Evolutionary conservation across 306 rosid species (phyloP), one percentile per base, ranked within the genome.

Genomic region (Lathyrus tuberosus): DNA sequence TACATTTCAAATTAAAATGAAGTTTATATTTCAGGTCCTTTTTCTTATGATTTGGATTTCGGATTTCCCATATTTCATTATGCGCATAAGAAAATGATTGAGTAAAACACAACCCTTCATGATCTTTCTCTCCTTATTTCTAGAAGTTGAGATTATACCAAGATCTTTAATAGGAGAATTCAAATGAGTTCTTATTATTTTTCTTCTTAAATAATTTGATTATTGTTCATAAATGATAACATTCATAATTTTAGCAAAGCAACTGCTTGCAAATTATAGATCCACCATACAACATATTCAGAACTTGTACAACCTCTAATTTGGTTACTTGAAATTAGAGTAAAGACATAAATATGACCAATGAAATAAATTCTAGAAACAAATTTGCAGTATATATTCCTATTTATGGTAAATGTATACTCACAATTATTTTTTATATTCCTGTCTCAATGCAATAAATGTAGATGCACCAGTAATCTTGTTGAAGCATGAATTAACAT

Each of bases 401-500:
- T 43, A n/a, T 37, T 77, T 1, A 14, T 73, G 10, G 22, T 62
- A 63, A 59, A 31, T 16, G 53, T 16, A 16, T 51, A 51, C 18
- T 66, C 65, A 60, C 20, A 33, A 24, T 18, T 41, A 65, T 47
- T 72, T 40, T 46, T 46, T 38, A 30, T 10, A 17, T 5, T 18
- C 62, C n/a, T 52, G 20, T 43, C 51, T 31, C 37, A 6, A 48
- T 38, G 51, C 35, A 10, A 66, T 17, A 43, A 13, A 65, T 17
- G 40, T 26, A 26, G 12, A 18, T 40, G 53, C 13, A 44, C 46
- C 28, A 43, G 35, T 22, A 70, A 41, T 53, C 28, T 16, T 37
- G 52, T 63, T 31, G 37, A 79, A 42, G 53, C 71, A 73, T 22
- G 52, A 75, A 73, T 72, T 40, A 44, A 35, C 16, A 46, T 70